These are phyloP conservation scores for Paracoccidioides lutzii DNA, from an alignment of 2,329 filamentous ascomycete species.

Conservation along the genomic window DNA sequence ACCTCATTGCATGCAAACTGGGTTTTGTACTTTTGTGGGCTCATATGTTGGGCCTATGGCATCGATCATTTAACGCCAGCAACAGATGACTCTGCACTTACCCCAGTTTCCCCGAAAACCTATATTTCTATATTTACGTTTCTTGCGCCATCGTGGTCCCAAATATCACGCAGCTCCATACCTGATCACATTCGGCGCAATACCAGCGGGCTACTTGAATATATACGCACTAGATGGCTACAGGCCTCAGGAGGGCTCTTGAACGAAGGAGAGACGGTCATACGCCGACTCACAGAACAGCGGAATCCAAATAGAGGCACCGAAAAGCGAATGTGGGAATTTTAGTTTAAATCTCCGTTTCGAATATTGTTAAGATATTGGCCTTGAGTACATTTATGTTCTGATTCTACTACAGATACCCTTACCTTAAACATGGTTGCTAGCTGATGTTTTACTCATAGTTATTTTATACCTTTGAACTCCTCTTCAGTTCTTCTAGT, in stretches of 20 bases:
- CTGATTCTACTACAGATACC: background rate
- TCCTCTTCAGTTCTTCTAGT: background rate
- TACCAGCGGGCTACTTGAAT: constrained; percentile 19
- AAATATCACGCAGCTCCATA: constrained; percentile 9
- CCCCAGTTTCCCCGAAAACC: constrained; percentile 7
- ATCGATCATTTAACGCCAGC: constrained; percentile 5
- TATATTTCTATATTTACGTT: constrained; percentile 15
- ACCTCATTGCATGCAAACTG: constrained; percentile 23
- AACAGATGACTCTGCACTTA: background rate
- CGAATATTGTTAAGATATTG: too few relatives aligned
- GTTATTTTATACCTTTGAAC: background rate
- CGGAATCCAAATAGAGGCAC: constrained; percentile 3
- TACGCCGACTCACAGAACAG: constrained; percentile 19
- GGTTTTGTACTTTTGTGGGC: constrained; percentile 21
- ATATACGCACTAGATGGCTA: constrained; percentile 18
- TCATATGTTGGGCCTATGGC: constrained; percentile 26
- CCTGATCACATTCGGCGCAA: constrained; percentile 13
- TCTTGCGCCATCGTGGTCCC: constrained; percentile 11
- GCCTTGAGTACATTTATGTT: background rate
- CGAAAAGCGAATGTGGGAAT: constrained; percentile 17
- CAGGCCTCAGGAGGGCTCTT: constrained; percentile 21
- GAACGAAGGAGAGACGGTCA: constrained; percentile 22
- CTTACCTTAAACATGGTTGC: background rate
- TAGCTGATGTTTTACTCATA: too few relatives aligned
- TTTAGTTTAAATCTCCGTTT: constrained; percentile 9